Conservation (phyloP, 2,329 filamentous ascomycete genomes). For the Pseudocercospora fuligena region DNA sequence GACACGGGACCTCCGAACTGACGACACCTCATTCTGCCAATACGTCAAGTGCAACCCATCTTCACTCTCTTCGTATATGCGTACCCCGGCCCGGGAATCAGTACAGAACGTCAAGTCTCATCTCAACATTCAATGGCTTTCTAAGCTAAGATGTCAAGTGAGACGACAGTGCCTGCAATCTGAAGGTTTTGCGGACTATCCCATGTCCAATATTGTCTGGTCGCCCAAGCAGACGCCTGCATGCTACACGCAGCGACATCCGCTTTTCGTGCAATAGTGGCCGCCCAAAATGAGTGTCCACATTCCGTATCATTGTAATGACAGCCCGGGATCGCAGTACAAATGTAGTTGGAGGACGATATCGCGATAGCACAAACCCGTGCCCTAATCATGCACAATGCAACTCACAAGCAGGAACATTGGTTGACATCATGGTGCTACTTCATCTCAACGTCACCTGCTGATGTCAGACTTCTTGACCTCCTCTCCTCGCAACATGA, state of each 20-base stretch:
- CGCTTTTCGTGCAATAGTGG: neutral
- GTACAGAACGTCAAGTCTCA: conserved; percentile 1
- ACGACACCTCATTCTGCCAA: neutral
- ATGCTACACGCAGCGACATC: neutral
- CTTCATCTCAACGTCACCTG: neutral
- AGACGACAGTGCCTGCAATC: neutral
- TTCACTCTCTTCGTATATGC: neutral
- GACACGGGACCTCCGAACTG: neutral
- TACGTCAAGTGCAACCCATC: neutral
- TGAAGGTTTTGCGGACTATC: neutral
- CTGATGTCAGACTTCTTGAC: neutral
- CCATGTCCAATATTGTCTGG: neutral
- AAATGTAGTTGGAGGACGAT: neutral
- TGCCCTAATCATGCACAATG: neutral
- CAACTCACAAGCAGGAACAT: neutral
- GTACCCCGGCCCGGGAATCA: neutral
- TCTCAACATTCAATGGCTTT: conserved; percentile 3
- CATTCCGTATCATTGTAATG: neutral
- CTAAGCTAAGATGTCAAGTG: neutral
- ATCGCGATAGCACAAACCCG: neutral
- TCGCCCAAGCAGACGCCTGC: neutral
- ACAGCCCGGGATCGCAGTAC: neutral
- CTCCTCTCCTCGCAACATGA: neutral
- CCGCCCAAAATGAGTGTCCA: neutral
- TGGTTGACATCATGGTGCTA: neutral